phyloP scores from a whole-genome alignment of 371 early-diverging fungal species.

The Mortierella sp. region DNA sequence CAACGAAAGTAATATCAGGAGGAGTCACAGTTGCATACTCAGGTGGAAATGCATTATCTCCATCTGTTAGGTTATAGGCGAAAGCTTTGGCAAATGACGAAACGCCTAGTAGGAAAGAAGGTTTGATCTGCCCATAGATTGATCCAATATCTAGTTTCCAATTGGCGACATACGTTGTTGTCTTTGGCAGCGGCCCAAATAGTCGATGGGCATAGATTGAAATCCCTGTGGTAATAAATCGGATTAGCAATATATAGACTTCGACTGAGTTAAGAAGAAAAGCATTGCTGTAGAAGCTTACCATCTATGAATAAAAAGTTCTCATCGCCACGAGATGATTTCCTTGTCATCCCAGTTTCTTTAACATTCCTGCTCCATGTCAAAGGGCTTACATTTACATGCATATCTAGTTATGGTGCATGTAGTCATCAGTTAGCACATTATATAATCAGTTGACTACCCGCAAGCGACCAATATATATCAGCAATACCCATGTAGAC shows the following conservation, averaged over 20 bases:
- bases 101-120: slow-evolving; percentile 71
- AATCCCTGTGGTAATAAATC: slow-evolving; percentile 61
- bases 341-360: slow-evolving; percentile 7
- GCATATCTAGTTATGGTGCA: slow-evolving; percentile 65
- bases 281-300: slow-evolving; percentile 25
- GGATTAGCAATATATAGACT: not conserved
- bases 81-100: slow-evolving; percentile 73
- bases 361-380: slow-evolving; percentile 68
- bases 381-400: slow-evolving; percentile 73
- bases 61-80: slow-evolving; percentile 76
- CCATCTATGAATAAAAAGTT: slow-evolving; percentile 76
- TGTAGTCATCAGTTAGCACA: not conserved
- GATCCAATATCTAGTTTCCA: slow-evolving; percentile 79
- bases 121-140: slow-evolving; percentile 79
- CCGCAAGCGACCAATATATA: not conserved
- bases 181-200: slow-evolving; percentile 82
- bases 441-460: not conserved
- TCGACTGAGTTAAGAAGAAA: not conserved
- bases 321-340: slow-evolving; percentile 26
- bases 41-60: slow-evolving; percentile 77
- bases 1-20: slow-evolving; percentile 78
- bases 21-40: slow-evolving; percentile 61
- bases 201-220: slow-evolving; percentile 78
- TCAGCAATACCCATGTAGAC: slow-evolving; percentile 70
- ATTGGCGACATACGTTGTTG: slow-evolving; percentile 77